A percentile compares a stretch with the other conserved stretches of the same genome.
Evolutionary conservation across 1,284 basidiomycete genomes (phyloP).

Genomic region (Dichomitus squalens): DNA sequence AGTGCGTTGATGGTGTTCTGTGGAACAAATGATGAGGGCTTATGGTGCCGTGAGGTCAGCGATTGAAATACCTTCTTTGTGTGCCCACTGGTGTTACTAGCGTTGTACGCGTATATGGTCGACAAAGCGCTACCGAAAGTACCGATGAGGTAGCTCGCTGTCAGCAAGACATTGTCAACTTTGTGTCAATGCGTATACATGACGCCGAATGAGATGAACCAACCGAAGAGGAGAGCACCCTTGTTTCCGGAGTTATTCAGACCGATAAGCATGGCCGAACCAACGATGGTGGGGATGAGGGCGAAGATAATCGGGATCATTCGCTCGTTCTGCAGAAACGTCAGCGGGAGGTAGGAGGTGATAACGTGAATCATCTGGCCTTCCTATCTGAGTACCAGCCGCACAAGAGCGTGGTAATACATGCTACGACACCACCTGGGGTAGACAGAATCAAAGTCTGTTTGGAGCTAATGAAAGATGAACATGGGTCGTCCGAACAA

Average conservation of each 20-base stretch:
- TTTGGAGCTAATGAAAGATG: slow-evolving; percentile 43
- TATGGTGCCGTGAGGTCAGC: neutral
- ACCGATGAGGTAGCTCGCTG: slow-evolving; percentile 52
- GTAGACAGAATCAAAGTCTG: slow-evolving; percentile 66
- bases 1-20: slow-evolving; percentile 54
- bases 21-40: neutral
- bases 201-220: slow-evolving; percentile 1
- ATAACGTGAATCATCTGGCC: slow-evolving; percentile 32
- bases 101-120: slow-evolving; percentile 63
- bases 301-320: slow-evolving; percentile 63
- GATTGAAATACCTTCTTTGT: slow-evolving; percentile 52
- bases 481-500: too few relatives aligned
- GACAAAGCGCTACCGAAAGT: slow-evolving; percentile 61
- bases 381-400: slow-evolving; percentile 69
- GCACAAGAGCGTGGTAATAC: slow-evolving; percentile 51
- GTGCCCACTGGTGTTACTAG: slow-evolving; percentile 62
- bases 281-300: slow-evolving; percentile 60
- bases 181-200: neutral
- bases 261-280: slow-evolving; percentile 58
- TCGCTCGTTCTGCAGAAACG: slow-evolving; percentile 38
- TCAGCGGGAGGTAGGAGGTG: neutral
- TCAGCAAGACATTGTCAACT: neutral
- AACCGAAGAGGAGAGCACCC: slow-evolving; percentile 57
- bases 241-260: slow-evolving; percentile 50
- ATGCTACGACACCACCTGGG: slow-evolving; percentile 53